Conservation (phyloP, 768 basidiomycete genomes). For the Lactarius hatsudake region DNA sequence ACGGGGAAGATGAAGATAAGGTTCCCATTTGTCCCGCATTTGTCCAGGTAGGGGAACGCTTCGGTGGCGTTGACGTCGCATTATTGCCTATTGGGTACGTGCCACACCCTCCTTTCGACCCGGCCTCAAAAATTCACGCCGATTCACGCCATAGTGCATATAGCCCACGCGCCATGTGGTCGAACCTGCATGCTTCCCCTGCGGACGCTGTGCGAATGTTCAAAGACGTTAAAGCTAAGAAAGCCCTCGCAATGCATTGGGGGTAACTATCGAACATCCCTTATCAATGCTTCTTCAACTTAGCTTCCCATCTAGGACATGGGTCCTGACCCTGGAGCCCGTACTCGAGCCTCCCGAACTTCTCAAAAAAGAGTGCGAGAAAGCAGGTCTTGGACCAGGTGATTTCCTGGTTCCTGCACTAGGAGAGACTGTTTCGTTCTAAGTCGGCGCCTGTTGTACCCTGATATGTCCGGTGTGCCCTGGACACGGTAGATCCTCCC, state of each 20-base stretch:
- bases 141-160: conserved; percentile 52
- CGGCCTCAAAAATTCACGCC: not conserved
- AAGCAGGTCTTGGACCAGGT: conserved; percentile 49
- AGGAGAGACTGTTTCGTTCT: conserved; percentile 51
- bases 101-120: not conserved
- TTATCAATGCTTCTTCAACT: not conserved
- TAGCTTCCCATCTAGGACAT: conserved; percentile 40
- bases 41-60: conserved; percentile 60
- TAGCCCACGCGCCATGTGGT: conserved; percentile 52
- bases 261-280: conserved; percentile 40
- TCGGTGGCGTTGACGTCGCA: conserved; percentile 65
- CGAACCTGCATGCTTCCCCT: conserved; percentile 61
- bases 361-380: conserved; percentile 51
- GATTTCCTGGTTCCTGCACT: conserved; percentile 57
- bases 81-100: conserved; percentile 67
- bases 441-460: not conserved
- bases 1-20: conserved; percentile 47
- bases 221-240: conserved; percentile 57
- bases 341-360: conserved; percentile 57
- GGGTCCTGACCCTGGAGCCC: conserved; percentile 53
- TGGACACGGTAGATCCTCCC: not conserved
- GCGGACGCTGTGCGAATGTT: conserved; percentile 67
- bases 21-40: conserved; percentile 70
- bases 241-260: conserved; percentile 71
- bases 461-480: not conserved